Conservation (phyloP, 257 asterid genomes). For the Solanum commersonii region DNA sequence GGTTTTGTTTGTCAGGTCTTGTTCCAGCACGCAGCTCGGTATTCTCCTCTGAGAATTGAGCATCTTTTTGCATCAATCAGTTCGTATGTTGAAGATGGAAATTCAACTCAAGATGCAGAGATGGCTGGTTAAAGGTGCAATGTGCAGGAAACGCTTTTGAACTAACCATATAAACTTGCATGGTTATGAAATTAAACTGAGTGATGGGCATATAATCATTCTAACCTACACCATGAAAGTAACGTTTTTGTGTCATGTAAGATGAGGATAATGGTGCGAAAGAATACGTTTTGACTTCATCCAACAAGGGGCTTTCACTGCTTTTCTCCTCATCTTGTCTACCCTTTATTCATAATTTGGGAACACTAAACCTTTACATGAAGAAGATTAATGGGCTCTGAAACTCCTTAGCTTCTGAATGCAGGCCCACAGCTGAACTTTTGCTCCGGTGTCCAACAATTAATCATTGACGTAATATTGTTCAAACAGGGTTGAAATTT, state of each 20-base stretch:
- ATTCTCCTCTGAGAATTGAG: constrained; percentile 64
- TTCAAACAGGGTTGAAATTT: not conserved
- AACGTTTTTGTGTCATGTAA: not conserved
- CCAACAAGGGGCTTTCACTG: not conserved
- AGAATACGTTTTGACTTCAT: not conserved
- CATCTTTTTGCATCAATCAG: constrained; percentile 55
- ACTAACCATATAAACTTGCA: not conserved
- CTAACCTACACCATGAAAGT: not conserved
- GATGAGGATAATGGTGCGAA: not conserved
- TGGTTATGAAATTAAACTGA: not conserved
- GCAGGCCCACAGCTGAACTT: not conserved
- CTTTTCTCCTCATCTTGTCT: not conserved
- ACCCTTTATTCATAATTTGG: not conserved
- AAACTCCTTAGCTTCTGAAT: not conserved
- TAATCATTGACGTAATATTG: not conserved
- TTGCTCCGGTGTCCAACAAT: not conserved
- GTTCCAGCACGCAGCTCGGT: constrained; percentile 81
- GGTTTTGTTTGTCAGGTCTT: constrained; percentile 40
- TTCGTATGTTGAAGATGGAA: constrained; percentile 23
- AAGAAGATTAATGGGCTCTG: not conserved
- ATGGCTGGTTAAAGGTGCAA: constrained; percentile 49
- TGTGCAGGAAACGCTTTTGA: not conserved
- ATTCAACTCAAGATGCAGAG: constrained; percentile 28
- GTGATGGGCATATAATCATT: not conserved
- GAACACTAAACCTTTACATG: not conserved